Base-by-base conservation (phyloP, 176 grass and related monocot genomes). In the Hyparrhenia diplandra region DNA sequence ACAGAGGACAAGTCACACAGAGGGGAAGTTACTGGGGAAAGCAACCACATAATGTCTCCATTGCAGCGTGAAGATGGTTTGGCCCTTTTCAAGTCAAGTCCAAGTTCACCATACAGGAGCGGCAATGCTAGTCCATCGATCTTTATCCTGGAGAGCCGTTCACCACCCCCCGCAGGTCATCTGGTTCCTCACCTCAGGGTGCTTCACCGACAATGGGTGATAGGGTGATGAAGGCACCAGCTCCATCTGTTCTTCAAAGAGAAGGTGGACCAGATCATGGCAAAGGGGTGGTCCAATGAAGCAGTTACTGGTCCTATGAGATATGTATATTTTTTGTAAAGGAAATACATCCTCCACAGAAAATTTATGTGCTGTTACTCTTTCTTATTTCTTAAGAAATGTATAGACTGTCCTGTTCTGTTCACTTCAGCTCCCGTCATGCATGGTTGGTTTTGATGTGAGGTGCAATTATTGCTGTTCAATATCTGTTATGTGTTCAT, bases 1-100 rank as follows among this genome's bases (percentile, higher is more conserved):
- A 75, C 89, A 5, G 92, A 94, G 24, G 94, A n/a, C n/a, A n/a
- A 37, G 69, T 52, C 84, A 6, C 34, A 59, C 47, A 36, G 23
- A 47, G 75, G 32, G 12, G 63, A 76, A 28, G 49, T 66, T 17
- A 32, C 31, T 32, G 31, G 31, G 31, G 31, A 32, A 32, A 84
- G 61, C 29, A 80, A 67, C 29, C 75, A 59, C 34, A n/a, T 83
- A 3, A 83, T 89, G 86, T 80, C 80, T 64, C 83, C 90, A 16
- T 71, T 86, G 75, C 43, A 25, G 4, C 74, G 69, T 6, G 90
- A 89, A 77, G 90, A 92, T 58, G 90, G 90, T 69, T 18, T 77
- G 64, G 75, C 86, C 49, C 83, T 89, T 58, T 80, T 89, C 51
- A 86, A 71, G 70, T 92, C 86, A n/a, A 76, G 36, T 20, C 90